These are phyloP conservation scores for Remersonia thermophila DNA, from an alignment of 2,329 filamentous ascomycete genomes.

Conservation along the genomic window DNA sequence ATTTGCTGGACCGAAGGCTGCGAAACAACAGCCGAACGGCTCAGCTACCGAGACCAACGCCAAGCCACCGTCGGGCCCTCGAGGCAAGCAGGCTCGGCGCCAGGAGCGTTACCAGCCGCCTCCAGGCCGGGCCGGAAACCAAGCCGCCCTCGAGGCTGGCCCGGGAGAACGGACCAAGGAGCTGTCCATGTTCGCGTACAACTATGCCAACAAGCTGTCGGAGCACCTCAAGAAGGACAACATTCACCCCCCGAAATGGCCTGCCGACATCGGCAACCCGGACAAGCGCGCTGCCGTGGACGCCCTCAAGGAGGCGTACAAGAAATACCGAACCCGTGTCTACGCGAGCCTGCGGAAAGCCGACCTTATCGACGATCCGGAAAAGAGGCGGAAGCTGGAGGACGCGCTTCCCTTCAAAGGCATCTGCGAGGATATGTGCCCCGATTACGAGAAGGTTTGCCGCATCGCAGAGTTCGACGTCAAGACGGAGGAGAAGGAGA, in stretches of 20 bases:
- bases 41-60: neutral
- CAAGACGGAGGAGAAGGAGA: conserved; percentile 40
- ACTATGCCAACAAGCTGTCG: conserved; percentile 38
- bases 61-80: neutral
- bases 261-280: conserved; percentile 40
- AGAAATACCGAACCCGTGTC: conserved; percentile 43
- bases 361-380: conserved; percentile 52
- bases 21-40: conserved; percentile 1
- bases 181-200: conserved; percentile 16
- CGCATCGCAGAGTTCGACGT: conserved; percentile 51
- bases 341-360: conserved; percentile 46
- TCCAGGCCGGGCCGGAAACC: neutral
- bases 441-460: conserved; percentile 51
- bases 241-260: conserved; percentile 43
- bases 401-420: conserved; percentile 57
- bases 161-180: conserved; percentile 16
- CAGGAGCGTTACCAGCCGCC: conserved; percentile 5
- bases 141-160: conserved; percentile 3
- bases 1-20: conserved; percentile 1
- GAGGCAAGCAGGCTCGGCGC: conserved; percentile 8
- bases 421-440: conserved; percentile 58
- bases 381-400: conserved; percentile 47
- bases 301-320: conserved; percentile 42
- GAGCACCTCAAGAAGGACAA: conserved; percentile 41
- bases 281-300: conserved; percentile 39